Base-by-base conservation (phyloP, 2,329 filamentous ascomycete species). In the Plenodomus tracheiphilus region DNA sequence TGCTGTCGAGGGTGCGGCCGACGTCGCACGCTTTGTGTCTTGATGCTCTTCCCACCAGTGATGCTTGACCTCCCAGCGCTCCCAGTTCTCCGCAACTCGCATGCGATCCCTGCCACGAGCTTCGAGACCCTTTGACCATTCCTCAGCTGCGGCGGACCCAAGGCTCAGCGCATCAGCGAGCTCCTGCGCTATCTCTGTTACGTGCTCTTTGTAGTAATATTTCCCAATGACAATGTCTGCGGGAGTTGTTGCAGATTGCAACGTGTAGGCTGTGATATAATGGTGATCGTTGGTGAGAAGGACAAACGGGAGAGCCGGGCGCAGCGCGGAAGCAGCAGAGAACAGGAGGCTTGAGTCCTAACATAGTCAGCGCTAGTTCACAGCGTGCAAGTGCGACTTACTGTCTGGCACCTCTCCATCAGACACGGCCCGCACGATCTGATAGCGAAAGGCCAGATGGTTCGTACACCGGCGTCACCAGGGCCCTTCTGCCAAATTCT, bases 51-150 rank as follows among this genome's bases (percentile, higher is more conserved):
- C 54, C 58, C 61, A 59, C 53, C 56, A 62, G 37, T 64, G 64
- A 43, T 69, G 54, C 52, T 72, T 74, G 39, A 78, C 72, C 54
- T 86, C 84, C 84, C 87, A 93, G 61, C 85, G 86, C 66, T 91
- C 89, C 86, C 88, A 93, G 41, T 87, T 82, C 21, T 82, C 79
- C 22, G 83, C 79, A 65, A 88, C 84, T 10, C 76, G 78, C 58
- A 84, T 80, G 41, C 78, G 74, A 49, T 83, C 78, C 59, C 82
- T 82, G 9, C 88, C 87, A 49, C 83, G 79, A 21, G 74, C 75
- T 37, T 85, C 81, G 3, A 94, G 79, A 9, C 89, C 89, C 71
- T 92, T 92, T 22, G 85, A 77, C 89, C 89, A 94, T 69, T 92
- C 89, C 58, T 90, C 86, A 3, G 82, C 80, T 10, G 86, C 82